phyloP scores from a whole-genome alignment of 148 eudicot species.

The Tetragonia tetragonoides region DNA sequence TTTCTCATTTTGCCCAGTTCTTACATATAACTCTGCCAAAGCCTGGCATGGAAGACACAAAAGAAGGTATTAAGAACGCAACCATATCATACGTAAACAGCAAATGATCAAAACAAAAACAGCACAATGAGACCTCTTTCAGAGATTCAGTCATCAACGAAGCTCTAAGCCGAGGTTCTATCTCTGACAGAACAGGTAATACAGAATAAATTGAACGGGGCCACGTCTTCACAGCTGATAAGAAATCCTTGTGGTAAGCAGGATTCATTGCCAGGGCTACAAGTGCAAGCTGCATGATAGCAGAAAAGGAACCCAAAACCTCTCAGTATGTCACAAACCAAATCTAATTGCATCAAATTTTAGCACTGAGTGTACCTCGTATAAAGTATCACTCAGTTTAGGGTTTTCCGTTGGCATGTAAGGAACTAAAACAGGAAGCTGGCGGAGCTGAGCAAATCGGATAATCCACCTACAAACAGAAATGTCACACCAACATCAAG shows the following conservation, averaged over 20 bases:
- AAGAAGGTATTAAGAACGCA: conserved; percentile 15
- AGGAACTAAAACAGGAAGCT: conserved; percentile 80
- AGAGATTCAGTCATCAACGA: conserved; percentile 69
- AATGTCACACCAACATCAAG: conserved; percentile 21
- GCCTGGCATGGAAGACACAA: conserved; percentile 46
- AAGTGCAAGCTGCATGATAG: conserved; percentile 75
- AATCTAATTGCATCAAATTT: conserved; percentile 18
- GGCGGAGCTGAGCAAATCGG: conserved; percentile 96
- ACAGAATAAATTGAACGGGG: conserved; percentile 79
- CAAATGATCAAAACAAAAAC: conserved; percentile 7
- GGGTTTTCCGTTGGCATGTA: conserved; percentile 89
- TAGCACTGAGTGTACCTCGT: conserved; percentile 61
- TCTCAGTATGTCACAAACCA: conserved; percentile 10
- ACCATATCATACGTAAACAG: conserved; percentile 11
- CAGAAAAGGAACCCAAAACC: conserved; percentile 18
- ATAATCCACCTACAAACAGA: conserved; percentile 76
- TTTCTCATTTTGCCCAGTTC: conserved; percentile 78
- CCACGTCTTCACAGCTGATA: conserved; percentile 85
- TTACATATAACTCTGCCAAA: conserved; percentile 83
- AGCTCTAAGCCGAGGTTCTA: conserved; percentile 89
- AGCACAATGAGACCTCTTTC: conserved; percentile 58
- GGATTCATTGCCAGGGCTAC: conserved; percentile 80
- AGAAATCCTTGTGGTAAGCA: conserved; percentile 81
- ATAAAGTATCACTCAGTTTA: conserved; percentile 83
- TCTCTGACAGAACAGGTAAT: conserved; percentile 67